Base-by-base conservation (phyloP, 345 rosid genomes). In the Abelmoschus esculentus region DNA sequence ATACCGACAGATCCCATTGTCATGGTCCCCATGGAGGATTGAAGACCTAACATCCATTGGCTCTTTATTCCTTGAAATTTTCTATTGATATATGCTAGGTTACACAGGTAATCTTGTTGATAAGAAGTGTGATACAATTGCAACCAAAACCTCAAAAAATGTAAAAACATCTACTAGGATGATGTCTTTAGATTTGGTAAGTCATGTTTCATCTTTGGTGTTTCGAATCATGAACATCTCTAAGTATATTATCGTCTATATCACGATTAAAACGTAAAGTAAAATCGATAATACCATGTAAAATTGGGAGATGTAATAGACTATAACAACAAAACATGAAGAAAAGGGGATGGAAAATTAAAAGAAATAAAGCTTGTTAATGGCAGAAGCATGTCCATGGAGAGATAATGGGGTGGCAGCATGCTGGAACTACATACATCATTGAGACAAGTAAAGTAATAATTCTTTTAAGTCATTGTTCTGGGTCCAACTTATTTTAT, bases 361-460 rank as follows among this genome's bases (percentile, higher is more conserved):
- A 58, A 53, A 28, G 17, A 26, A 58, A 58, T 58, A 52, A 58
- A 28, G 52, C 17, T 63, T 63, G 67, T 42, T 19, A 64, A 19
- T 53, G 44, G 32, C 38, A 53, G 46, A 52, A 53, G 61, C 72
- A 67, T 62, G n/a, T 72, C 67, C 42, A 15, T 18, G 3, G 76
- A 7, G 9, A 55, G 46, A 67, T n/a, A 72, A 83, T 88, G 87
- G 79, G n/a, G 52, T 68, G 80, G 73, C 62, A 65, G 90, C 90
- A 85, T 80, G 91, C 86, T 77, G 83, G 77, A 78, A 44, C 57
- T 18, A 6, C 19, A 53, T 53, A 26, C 36, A 65, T 70, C 84
- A 86, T 79, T 81, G 78, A 80, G 66, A 75, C 82, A 80, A 76
- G 77, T 80, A 78, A 80, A 50, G 17, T 76, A 65, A 65, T 65